Evolutionary conservation across 345 rosid genomes (phyloP), one percentile per base, ranked within the genome.

Genomic region (Acer negundo): DNA sequence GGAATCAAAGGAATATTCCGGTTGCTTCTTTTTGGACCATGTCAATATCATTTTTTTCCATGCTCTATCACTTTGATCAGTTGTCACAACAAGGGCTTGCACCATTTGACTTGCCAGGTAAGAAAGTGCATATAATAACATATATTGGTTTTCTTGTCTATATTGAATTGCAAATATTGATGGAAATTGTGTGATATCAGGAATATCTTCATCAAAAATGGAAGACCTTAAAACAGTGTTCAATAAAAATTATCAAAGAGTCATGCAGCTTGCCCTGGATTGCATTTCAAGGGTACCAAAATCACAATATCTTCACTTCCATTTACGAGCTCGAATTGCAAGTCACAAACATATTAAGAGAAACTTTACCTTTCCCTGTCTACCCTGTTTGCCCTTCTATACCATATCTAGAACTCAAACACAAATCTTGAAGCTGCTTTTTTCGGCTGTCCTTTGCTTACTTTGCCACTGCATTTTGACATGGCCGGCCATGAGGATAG

Each of bases 261-360:
- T 79, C 77, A 17, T 89, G 46, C 58, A 71, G 78, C 80, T 74
- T 69, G 72, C 81, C 6, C 77, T 86, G 28, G 91, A 90, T 47
- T 81, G 83, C 68, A 78, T 87, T 73, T 87, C 85, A 7, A 72
- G 72, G 75, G 87, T 87, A 26, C 65, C 81, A 0, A 74, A 84
- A 75, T 86, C 94, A 63, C 87, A 87, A 66, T 91, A 79, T 46
- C 86, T 88, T 93, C 83, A 72, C 86, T 44, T 82, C 90, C 0
- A 62, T 84, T 2, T 79, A 81, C 38, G 92, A 90, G 76, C 88
- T 88, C 7, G 97, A 93, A 80, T 70, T 80, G n/a, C 76, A 58
- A 64, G 83, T 69, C 11, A 47, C 89, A 13, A 87, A 86, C 42
- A 63, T 67, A n/a, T 59, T 88, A 26, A 67, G 17, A 62, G 31